A percentile compares a stretch with the other conserved stretches of the same genome.
These are phyloP conservation scores for Lepidium campestre DNA, from an alignment of 441 rosid genomes.

Conservation along the genomic window DNA sequence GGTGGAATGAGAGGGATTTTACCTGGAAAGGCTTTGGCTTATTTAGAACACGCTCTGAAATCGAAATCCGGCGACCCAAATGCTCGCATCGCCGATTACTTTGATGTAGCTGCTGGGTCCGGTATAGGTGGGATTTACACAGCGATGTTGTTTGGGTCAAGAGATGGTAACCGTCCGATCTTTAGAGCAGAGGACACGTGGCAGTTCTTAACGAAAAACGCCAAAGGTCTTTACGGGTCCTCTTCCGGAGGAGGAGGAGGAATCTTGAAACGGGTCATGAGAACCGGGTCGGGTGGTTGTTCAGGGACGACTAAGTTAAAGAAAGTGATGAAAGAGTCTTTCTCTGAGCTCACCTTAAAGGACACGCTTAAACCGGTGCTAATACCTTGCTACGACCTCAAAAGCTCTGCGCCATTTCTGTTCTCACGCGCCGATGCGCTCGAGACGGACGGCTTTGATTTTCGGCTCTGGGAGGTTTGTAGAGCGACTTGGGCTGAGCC, in stretches of 20 bases:
- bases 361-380: slow-evolving; percentile 87
- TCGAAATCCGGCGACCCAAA: slow-evolving; percentile 80
- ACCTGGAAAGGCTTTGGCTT: slow-evolving; percentile 75
- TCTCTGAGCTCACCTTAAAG: slow-evolving; percentile 60
- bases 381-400: slow-evolving; percentile 84
- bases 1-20: slow-evolving; percentile 89
- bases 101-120: slow-evolving; percentile 88
- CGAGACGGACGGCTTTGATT: slow-evolving; percentile 77
- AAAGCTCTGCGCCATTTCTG: slow-evolving; percentile 76
- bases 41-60: slow-evolving; percentile 65
- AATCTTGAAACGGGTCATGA: slow-evolving; percentile 43
- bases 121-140: slow-evolving; percentile 88
- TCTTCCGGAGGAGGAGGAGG: not conserved
- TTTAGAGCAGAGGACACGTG: slow-evolving; percentile 80
- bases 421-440: slow-evolving; percentile 95
- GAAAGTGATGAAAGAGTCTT: slow-evolving; percentile 60
- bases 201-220: slow-evolving; percentile 68
- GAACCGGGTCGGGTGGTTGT: slow-evolving; percentile 29
- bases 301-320: slow-evolving; percentile 44
- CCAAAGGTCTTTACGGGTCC: slow-evolving; percentile 49
- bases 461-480: slow-evolving; percentile 83
- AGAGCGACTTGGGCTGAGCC: slow-evolving; percentile 91
- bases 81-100: slow-evolving; percentile 81
- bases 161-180: slow-evolving; percentile 63
- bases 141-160: slow-evolving; percentile 77